These are phyloP conservation scores for Globisporangium polare DNA, from an alignment of 352 stramenopile species.

Conservation along the genomic window DNA sequence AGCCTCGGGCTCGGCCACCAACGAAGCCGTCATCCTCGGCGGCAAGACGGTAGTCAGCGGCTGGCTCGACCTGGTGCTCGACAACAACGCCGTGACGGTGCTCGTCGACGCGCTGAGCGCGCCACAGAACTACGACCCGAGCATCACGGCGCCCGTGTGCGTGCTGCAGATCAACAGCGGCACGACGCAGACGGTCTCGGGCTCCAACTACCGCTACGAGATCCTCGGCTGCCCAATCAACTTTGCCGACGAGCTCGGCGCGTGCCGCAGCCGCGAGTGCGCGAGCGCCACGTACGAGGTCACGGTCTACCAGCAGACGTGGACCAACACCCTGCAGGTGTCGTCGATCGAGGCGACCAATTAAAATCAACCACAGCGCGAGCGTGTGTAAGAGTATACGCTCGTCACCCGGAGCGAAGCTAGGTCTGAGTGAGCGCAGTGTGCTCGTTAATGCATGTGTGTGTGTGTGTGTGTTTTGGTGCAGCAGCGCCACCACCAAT, in stretches of 20 bases:
- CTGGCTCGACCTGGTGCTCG: constrained; percentile 4
- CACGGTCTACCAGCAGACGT: constrained; percentile 33
- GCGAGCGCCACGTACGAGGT: constrained; percentile 30
- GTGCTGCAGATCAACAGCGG: constrained; percentile 33
- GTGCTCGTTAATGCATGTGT: not conserved
- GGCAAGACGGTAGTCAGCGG: constrained; percentile 3
- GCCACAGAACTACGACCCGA: constrained; percentile 24
- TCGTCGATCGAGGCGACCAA: constrained; percentile 27
- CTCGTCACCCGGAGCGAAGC: not conserved
- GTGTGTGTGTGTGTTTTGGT: not conserved
- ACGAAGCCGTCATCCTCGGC: constrained; percentile 1
- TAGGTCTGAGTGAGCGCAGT: not conserved
- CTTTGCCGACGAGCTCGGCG: constrained; percentile 31
- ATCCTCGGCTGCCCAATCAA: constrained; percentile 40
- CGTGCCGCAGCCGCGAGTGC: constrained; percentile 39
- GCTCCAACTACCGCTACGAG: constrained; percentile 61
- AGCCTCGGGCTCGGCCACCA: not conserved
- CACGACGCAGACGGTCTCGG: constrained; percentile 37
- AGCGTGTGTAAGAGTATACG: not conserved
- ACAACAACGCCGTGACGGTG: constrained; percentile 12
- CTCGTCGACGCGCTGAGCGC: constrained; percentile 34
- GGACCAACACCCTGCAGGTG: constrained; percentile 35
- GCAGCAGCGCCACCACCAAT: not conserved
- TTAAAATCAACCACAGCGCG: constrained; percentile 12
- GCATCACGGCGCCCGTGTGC: constrained; percentile 33